Percentiles rank a stretch among this genome's conserved stretches.
These are phyloP conservation scores for Nemania bipapillata DNA, from an alignment of 2,329 filamentous ascomycete genomes.

Conservation along the genomic window DNA sequence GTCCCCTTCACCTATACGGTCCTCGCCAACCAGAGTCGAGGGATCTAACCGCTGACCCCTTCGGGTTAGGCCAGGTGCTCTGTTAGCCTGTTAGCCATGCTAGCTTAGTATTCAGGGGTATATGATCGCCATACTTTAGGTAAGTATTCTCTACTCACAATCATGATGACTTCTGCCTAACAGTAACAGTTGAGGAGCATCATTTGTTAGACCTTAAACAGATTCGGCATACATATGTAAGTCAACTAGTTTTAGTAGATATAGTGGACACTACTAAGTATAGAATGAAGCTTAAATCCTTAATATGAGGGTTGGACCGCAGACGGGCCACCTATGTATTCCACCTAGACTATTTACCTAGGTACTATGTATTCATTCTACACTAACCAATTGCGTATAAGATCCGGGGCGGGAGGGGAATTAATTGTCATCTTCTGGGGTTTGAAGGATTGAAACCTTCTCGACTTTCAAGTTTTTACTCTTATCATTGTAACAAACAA, in stretches of 20 bases:
- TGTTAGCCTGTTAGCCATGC: constrained; percentile 2
- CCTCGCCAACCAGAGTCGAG: constrained; percentile 26
- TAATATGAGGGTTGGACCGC: neutral
- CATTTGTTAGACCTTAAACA: constrained; percentile 18
- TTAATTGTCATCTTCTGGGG: constrained; percentile 25
- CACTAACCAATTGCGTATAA: constrained; percentile 8
- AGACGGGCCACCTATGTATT: constrained; percentile 10
- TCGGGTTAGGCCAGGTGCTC: constrained; percentile 26
- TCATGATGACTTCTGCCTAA: neutral
- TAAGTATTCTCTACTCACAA: too few relatives aligned
- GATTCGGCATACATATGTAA: neutral
- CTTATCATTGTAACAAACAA: neutral
- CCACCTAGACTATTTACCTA: neutral
- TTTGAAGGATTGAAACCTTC: neutral
- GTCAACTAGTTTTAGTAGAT: neutral
- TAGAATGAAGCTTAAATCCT: constrained; percentile 27
- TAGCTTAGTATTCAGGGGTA: constrained; percentile 29
- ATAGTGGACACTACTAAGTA: neutral
- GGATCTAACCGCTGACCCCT: constrained; percentile 37
- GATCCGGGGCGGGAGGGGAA: constrained; percentile 2
- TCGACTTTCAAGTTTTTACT: constrained; percentile 7
- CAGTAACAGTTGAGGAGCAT: neutral
- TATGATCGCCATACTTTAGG: neutral
- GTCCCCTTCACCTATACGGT: constrained; percentile 15
- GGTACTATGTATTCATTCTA: neutral